phyloP scores from a whole-genome alignment of 495 filamentous ascomycete species.

The Evernia prunastri region DNA sequence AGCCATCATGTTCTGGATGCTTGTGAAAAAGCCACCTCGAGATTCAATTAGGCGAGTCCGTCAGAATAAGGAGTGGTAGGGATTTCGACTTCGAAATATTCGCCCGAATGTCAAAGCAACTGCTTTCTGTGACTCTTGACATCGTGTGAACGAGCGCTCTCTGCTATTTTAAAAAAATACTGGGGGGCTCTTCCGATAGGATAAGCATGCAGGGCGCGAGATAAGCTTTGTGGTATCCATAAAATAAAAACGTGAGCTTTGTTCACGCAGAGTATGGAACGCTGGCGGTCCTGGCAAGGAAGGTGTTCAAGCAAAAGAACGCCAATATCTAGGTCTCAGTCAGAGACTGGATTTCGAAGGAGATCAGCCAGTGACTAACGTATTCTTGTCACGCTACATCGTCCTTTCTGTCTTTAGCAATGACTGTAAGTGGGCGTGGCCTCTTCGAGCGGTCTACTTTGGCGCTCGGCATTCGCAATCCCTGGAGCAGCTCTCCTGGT shows the following conservation, averaged over 20 bases:
- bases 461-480: slow-evolving; percentile 66
- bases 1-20: slow-evolving; percentile 89
- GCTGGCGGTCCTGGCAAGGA: background rate
- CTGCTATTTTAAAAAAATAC: background rate
- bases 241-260: background rate
- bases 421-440: slow-evolving; percentile 29
- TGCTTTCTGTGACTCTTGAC: background rate
- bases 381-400: slow-evolving; percentile 23
- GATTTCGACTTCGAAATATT: background rate
- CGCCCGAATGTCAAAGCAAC: background rate
- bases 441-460: slow-evolving; percentile 19
- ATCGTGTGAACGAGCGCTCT: background rate
- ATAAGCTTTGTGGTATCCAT: background rate
- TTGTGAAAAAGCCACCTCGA: slow-evolving; percentile 74
- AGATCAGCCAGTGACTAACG: slow-evolving; percentile 37
- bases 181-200: background rate
- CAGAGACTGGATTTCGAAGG: background rate
- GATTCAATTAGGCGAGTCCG: slow-evolving; percentile 68
- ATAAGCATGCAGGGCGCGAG: background rate
- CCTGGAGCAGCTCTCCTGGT: slow-evolving; percentile 74
- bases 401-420: slow-evolving; percentile 36
- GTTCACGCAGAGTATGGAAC: background rate
- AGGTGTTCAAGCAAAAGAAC: background rate
- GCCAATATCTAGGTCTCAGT: background rate
- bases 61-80: slow-evolving; percentile 63